Base-by-base conservation (phyloP, 345 rosid genomes). In the Combretum micranthum region DNA sequence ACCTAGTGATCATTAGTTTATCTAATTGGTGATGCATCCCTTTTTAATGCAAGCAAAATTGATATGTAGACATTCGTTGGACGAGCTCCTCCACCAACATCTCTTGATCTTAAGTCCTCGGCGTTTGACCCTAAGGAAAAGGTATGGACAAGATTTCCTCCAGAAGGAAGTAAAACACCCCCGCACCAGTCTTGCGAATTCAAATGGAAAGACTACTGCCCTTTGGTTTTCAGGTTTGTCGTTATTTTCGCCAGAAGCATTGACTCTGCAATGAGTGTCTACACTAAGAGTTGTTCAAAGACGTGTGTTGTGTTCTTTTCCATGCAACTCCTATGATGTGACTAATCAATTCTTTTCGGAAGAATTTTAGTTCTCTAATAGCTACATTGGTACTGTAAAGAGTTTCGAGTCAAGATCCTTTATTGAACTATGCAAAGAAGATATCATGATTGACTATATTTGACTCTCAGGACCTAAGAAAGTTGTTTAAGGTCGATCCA, bases 151-250 rank as follows among this genome's bases (percentile, higher is more conserved):
- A 83, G 83, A 69, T 92, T 86, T 72, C 95, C 96, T 10, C 79
- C 93, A 0, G 98, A 88, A 72, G 98, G 98, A 65, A 78, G 83
- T 45, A 92, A 92, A 64, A 92, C 98, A 15, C 96, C 96, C 15
- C 98, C 98, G 11, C 98, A 92, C 68, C 85, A 78, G 56, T 84
- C 96, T 32, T 61, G 59, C 55, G 98, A 92, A 50, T 92, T 92
- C 63, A 92, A 68, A 70, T 88, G 98, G 98, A 92, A 92, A 75
- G 98, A 92, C 61, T 92, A 92, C 54, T 88, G 98, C 63, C 98
- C 96, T n/a, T 69, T 88, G 55, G 98, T 92, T 65, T 92, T 92
- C 84, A 83, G 97, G 97, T 90, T 19, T 61, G 63, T 20, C 64
- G 49, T 14, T 47, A 32, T 25, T 46, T 43, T 47, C 37, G 25